Base-by-base conservation (phyloP, 2,329 filamentous ascomycete genomes). In the Nemania serpens region DNA sequence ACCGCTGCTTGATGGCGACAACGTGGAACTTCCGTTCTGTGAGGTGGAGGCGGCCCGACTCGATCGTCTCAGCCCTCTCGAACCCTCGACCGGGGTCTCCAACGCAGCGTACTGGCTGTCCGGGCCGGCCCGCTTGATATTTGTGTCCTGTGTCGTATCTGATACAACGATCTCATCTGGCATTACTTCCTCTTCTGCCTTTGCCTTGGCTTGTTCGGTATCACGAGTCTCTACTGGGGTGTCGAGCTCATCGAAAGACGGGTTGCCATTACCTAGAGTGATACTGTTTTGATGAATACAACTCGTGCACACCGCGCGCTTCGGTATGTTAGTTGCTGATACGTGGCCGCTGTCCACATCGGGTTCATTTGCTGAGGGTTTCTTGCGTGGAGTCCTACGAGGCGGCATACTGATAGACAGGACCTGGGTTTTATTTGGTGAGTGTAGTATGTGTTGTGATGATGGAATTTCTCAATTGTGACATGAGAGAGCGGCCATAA, bases 331-430 rank as follows among this genome's bases (percentile, higher is more conserved):
- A 22, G 39, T 51, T 49, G 12, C 29, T 17, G 49, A 43, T 34
- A 29, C 25, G 25, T 3, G 25, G 34, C 43, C 18, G 37, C 46
- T 41, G n/a, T 37, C 34, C 36, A 13, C 41, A 36, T 22, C n/a
- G 29, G 39, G 11, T 18, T 37, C 12, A 4, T 49, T 42, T 37
- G 48, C 13, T 15, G 53, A 51, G 45, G 29, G 10, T 18, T 41
- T 7, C 53, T 43, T 63, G 17, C 36, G 20, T 34, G 48, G 5
- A 12, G 34, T 51, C 59, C 56, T 68, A 39, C 63, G 59, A 15
- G 62, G 61, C 29, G 61, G 48, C 67, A 71, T 71, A 22, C 53
- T 59, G 55, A 50, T 22, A 47, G 17, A 37, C 6, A 15, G 42
- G 4, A 15, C 11, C 4, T 15, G 15, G 13, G 25, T 12, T 29